A percentile compares a stretch with the other conserved stretches of the same genome.
These are phyloP conservation scores for Ramicandelaber brevisporus DNA, from an alignment of 192 early-diverging fungal genomes.

Conservation along the genomic window DNA sequence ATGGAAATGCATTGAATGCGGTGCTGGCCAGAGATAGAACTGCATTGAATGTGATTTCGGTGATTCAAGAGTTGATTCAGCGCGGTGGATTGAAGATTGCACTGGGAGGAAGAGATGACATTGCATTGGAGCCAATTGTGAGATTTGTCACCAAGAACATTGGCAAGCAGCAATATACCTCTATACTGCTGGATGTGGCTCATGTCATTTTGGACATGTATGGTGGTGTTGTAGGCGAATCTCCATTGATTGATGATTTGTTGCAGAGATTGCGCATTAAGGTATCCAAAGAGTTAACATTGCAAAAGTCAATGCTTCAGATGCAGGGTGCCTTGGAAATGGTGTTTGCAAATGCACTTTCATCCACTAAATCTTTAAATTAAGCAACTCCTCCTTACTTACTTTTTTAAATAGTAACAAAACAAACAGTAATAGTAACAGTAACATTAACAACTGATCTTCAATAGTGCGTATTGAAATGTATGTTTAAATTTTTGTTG, in stretches of 20 bases:
- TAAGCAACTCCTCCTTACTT: too few relatives aligned
- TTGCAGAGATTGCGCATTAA: conserved; percentile 36
- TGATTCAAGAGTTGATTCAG: conserved; percentile 77
- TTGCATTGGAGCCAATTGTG: conserved; percentile 55
- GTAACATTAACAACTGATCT: too few relatives aligned
- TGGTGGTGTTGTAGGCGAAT: conserved; percentile 47
- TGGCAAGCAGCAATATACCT: conserved; percentile 51
- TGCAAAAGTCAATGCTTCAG: conserved; percentile 54
- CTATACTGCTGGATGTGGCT: conserved; percentile 50
- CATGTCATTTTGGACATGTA: conserved; percentile 57
- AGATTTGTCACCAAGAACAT: conserved; percentile 63
- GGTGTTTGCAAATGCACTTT: conserved; percentile 27
- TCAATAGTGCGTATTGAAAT: too few relatives aligned
- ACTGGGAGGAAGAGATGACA: conserved; percentile 67
- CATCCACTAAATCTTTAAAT: too few relatives aligned
- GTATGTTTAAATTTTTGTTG: too few relatives aligned
- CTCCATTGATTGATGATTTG: conserved; percentile 53
- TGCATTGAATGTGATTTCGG: conserved; percentile 33
- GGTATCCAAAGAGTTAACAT: conserved; percentile 44
- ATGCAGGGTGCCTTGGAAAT: conserved; percentile 65
- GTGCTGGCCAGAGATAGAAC: conserved; percentile 35
- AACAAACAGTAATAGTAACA: too few relatives aligned
- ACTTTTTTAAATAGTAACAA: too few relatives aligned
- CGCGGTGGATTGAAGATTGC: conserved; percentile 56
- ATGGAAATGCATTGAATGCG: conserved; percentile 70